phyloP scores from a whole-genome alignment of 2,329 filamentous ascomycete species.

The Penicillium sp. region DNA sequence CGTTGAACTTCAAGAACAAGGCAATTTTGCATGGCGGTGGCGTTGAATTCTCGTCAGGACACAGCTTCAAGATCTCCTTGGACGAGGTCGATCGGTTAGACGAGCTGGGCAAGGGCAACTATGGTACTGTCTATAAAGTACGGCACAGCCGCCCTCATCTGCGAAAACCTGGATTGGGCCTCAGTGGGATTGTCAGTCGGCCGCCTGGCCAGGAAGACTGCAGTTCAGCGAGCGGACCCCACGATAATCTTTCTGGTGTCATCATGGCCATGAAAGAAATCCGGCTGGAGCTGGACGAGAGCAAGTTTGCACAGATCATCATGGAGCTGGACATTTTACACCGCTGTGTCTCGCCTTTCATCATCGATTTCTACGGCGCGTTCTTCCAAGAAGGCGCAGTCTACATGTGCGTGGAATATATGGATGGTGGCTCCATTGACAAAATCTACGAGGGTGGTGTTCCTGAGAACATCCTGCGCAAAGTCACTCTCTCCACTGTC shows the following conservation, averaged over 20 bases:
- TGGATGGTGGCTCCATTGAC: slow-evolving; percentile 98
- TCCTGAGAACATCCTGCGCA: slow-evolving; percentile 82
- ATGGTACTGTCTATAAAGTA: slow-evolving; percentile 97
- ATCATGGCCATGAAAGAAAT: slow-evolving; percentile 99
- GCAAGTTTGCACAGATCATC: slow-evolving; percentile 94
- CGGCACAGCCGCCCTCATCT: slow-evolving; percentile 74
- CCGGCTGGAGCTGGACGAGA: slow-evolving; percentile 89
- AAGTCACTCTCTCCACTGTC: slow-evolving; percentile 86
- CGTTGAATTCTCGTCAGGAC: slow-evolving; percentile 88
- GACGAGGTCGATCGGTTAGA: slow-evolving; percentile 93
- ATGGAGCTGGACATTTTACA: slow-evolving; percentile 97
- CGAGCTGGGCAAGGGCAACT: slow-evolving; percentile 96
- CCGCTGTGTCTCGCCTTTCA: slow-evolving; percentile 91
- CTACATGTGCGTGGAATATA: slow-evolving; percentile 99
- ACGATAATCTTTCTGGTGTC: slow-evolving; percentile 57
- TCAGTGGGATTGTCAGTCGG: slow-evolving; percentile 60
- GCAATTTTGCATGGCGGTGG: slow-evolving; percentile 85
- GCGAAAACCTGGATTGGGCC: slow-evolving; percentile 60
- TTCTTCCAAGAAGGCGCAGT: slow-evolving; percentile 99
- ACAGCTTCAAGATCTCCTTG: slow-evolving; percentile 88
- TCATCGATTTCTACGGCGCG: slow-evolving; percentile 97
- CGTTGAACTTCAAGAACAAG: slow-evolving; percentile 88
- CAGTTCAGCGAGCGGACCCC: slow-evolving; percentile 15
- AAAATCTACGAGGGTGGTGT: slow-evolving; percentile 91
- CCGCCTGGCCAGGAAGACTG: slow-evolving; percentile 24